Conservation (phyloP, 805 yeast genomes). For the Wickerhamomyces chambardii region DNA sequence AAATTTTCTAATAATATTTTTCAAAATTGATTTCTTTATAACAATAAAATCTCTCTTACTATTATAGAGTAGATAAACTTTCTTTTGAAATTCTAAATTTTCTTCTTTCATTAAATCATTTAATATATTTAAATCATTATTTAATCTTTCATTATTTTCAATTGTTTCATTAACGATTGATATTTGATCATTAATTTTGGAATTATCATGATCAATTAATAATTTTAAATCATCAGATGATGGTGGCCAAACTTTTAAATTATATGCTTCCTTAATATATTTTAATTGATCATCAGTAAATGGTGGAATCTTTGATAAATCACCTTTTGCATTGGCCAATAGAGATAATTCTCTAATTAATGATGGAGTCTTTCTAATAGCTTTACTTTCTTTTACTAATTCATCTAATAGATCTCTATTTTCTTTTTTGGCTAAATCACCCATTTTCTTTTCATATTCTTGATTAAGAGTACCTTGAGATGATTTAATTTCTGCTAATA, state of each 20-base stretch:
- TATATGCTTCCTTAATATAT: too few species aligned
- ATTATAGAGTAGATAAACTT: too few species aligned
- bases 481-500: slow-evolving; percentile 85
- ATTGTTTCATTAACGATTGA: too few species aligned
- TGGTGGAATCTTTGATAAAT: too few species aligned
- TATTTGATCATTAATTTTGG: background rate
- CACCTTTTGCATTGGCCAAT: slow-evolving; percentile 12
- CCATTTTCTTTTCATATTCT: slow-evolving; percentile 40
- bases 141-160: too few species aligned
- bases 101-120: background rate
- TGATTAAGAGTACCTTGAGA: slow-evolving; percentile 92
- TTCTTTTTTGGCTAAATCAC: slow-evolving; percentile 21
- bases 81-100: background rate
- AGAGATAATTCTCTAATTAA: background rate
- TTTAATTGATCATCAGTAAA: background rate
- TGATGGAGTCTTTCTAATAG: background rate
- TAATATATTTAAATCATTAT: background rate
- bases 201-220: background rate
- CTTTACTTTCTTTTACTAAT: slow-evolving; percentile 18
- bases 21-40: too few species aligned
- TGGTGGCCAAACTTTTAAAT: background rate
- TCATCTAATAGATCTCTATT: slow-evolving; percentile 25
- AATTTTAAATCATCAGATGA: background rate
- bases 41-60: too few species aligned
- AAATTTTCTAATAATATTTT: background rate